Evolutionary conservation across 2,329 filamentous ascomycete species (phyloP), one percentile per base, ranked within the genome.

Genomic region (Aspergillus pseudoviridinutans): DNA sequence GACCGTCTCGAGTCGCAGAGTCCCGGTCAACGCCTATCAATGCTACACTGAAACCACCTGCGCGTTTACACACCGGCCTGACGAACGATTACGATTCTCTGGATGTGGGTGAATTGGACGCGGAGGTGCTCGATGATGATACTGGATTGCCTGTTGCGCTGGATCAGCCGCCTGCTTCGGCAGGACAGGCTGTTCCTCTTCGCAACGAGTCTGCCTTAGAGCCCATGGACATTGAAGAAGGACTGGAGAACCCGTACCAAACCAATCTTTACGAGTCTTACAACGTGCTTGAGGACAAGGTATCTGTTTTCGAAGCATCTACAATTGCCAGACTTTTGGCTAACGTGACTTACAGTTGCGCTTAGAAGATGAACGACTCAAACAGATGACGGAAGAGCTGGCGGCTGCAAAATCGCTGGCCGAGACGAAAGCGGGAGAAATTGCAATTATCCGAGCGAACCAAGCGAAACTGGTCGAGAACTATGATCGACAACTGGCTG

Each of bases 391-490:
- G 41, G 68, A 72, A 52, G 75, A 78, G 46, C 60, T 80, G 22
- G 63, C 64, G 49, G 67, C 68, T 17, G 75, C 76, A 22, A 78
- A 72, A 61, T 69, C 71, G 12, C 66, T 76, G 42, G 77, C 78
- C 2, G 73, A 77, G 57, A 76, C 78, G 25, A 85, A 84, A 67
- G 73, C 80, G 7, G 85, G 85, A 32, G 85, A 87, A 67, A 84
- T 84, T 44, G 79, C 84, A 41, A 87, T 86, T 42, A 79, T 87
- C 20, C 80, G 85, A 14, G 77, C 80, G 22, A 86, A 86, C 59
- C 79, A 82, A 61, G 77, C 80, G 35, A 83, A 81, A 63, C 70
- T 80, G 9, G 73, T 70, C 27, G 80, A 82, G 59, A 79, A 82
- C 32, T 80, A 82, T 67, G 82, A 85, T 64, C 76, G 78, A 51